Base-by-base conservation (phyloP, 73 alveolate genomes). In the Paramecium biaurelia region DNA sequence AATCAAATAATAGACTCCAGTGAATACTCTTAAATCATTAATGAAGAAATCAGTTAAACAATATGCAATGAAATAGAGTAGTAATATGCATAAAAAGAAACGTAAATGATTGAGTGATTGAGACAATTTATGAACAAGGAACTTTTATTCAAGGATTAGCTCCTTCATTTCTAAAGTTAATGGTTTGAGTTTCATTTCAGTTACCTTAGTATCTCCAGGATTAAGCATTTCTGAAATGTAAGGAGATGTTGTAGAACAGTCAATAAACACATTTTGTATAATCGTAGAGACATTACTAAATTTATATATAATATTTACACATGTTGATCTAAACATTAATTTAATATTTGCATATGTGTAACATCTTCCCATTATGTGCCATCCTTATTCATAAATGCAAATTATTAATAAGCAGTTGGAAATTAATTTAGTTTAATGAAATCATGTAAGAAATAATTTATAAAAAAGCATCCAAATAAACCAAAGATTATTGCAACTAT, bases 121-220 rank as follows among this genome's bases (percentile, higher is more conserved):
- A 30, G 24, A 5, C 12, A 79, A 23, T 79, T 42, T 79, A 47
- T 26, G 45, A 43, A 26, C 90, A 42, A 45, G 26, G 47, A 79
- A 79, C 74, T 79, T 79, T 79, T 79, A 45, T 79, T 79, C 90
- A 5, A 79, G 45, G 8, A 79, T 76, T 21, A 47, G 23, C 20
- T 79, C 94, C 28, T 89, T 70, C 79, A 89, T 70, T 49, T 89
- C 76, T 28, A 89, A 63, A 26, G 79, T 70, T 30, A 57, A 43
- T 1, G 43, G 57, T 43, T 70, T 70, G 18, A 89, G 58, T 45
- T 89, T 43, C 94, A 89, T 89, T 89, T 89, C 94, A 43, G 92
- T 89, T 2, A 89, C 85, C 26, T 70, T 82, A 2, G 94, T 70
- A 5, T 89, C 94, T 20, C 94, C 87, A 15, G 94, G 92, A 89